Percentiles rank a stretch among this genome's conserved stretches.
Evolutionary conservation across 2,329 filamentous ascomycete genomes (phyloP).

Genomic region (Stemphylium beticola): DNA sequence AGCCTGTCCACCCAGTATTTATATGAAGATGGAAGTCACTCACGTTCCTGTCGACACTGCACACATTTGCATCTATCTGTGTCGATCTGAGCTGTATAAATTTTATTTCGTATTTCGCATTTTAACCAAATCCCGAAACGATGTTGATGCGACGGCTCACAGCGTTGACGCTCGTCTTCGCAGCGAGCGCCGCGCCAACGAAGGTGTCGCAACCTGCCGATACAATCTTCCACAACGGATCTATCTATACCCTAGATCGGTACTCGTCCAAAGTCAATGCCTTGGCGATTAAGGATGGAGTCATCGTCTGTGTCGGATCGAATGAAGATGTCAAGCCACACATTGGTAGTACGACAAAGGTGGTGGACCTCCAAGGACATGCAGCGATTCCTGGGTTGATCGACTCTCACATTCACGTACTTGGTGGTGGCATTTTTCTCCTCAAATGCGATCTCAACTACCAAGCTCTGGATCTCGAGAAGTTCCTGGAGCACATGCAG

Average conservation of each 20-base stretch:
- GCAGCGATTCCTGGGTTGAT: constrained; percentile 6
- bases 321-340: background rate
- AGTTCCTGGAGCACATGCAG: background rate
- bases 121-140: no score
- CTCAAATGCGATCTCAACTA: constrained; percentile 9
- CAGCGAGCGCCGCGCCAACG: background rate
- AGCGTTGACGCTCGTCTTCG: no score
- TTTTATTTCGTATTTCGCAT: no score
- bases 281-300: background rate
- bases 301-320: constrained; percentile 5
- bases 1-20: no score
- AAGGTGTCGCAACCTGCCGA: background rate
- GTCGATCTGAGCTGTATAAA: no score
- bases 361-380: constrained; percentile 4
- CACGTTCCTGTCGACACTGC: no score
- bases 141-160: no score
- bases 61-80: no score
- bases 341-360: constrained; percentile 2
- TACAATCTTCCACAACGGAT: constrained; percentile 1
- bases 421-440: constrained; percentile 4
- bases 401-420: constrained; percentile 6
- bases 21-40: no score
- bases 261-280: constrained; percentile 1
- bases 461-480: background rate
- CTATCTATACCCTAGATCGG: constrained; percentile 7